These are phyloP conservation scores for Malbranchea cinnamomea DNA, from an alignment of 2,329 filamentous ascomycete genomes.

Conservation along the genomic window DNA sequence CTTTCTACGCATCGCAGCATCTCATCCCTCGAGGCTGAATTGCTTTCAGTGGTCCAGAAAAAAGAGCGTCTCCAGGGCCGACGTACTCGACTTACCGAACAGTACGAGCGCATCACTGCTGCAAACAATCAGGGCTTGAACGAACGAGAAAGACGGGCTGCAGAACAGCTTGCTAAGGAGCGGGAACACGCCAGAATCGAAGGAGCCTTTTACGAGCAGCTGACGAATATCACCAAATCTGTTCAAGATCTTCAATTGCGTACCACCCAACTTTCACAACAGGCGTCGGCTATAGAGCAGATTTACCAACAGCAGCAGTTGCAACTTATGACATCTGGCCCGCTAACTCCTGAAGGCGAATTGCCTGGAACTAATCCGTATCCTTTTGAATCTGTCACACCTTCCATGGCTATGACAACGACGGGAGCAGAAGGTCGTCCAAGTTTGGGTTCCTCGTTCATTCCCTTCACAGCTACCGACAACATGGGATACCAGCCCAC, in stretches of 20 bases:
- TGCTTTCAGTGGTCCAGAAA: constrained; percentile 38
- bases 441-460: constrained; percentile 22
- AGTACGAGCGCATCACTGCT: constrained; percentile 43
- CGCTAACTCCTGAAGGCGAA: constrained; percentile 44
- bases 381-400: constrained; percentile 1
- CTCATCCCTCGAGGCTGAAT: constrained; percentile 37
- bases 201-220: constrained; percentile 27
- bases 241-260: constrained; percentile 30
- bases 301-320: constrained; percentile 30
- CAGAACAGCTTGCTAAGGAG: constrained; percentile 31
- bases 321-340: constrained; percentile 27
- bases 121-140: constrained; percentile 44
- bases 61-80: constrained; percentile 45
- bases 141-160: constrained; percentile 36
- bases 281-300: constrained; percentile 28
- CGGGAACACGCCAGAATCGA: constrained; percentile 31
- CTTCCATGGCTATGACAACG: constrained; percentile 12
- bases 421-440: constrained; percentile 19
- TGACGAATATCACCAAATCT: constrained; percentile 26
- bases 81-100: constrained; percentile 43
- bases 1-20: constrained; percentile 37
- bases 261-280: constrained; percentile 30
- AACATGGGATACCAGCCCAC: constrained; percentile 15
- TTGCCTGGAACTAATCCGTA: constrained; percentile 37
- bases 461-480: constrained; percentile 18